phyloP scores from a whole-genome alignment of 345 rosid genomes.

The Murraya paniculata region DNA sequence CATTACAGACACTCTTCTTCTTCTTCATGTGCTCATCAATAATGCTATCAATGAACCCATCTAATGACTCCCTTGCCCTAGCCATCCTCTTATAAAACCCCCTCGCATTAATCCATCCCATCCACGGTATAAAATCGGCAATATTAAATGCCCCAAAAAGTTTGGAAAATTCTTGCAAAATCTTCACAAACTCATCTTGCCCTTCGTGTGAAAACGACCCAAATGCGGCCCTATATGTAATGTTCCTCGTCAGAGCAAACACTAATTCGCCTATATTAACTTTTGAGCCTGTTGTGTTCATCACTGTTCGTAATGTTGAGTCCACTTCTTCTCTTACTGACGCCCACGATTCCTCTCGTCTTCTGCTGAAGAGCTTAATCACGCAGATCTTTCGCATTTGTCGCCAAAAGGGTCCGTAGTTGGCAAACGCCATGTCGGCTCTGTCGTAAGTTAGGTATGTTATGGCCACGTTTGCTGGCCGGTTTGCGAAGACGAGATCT shows the following conservation, averaged over 20 bases:
- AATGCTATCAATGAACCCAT: constrained; percentile 67
- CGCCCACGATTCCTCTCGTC: constrained; percentile 85
- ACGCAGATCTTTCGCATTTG: constrained; percentile 90
- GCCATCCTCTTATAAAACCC: constrained; percentile 48
- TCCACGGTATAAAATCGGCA: constrained; percentile 74
- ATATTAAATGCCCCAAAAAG: constrained; percentile 84
- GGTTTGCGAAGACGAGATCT: constrained; percentile 62
- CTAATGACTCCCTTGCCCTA: constrained; percentile 60
- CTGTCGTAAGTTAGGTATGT: constrained; percentile 69
- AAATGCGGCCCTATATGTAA: constrained; percentile 81
- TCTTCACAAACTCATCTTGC: constrained; percentile 63
- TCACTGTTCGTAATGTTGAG: constrained; percentile 35
- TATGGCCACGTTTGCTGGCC: constrained; percentile 73
- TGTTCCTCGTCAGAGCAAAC: constrained; percentile 60
- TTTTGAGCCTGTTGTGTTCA: constrained; percentile 31
- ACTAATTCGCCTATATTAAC: constrained; percentile 72
- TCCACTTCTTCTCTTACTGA: constrained; percentile 80
- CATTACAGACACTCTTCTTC: constrained; percentile 9
- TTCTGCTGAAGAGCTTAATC: constrained; percentile 79
- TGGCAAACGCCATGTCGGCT: constrained; percentile 92
- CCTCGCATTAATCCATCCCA: constrained; percentile 54
- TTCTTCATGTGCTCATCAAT: constrained; percentile 68
- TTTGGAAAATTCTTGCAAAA: constrained; percentile 83
- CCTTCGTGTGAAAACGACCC: constrained; percentile 61
- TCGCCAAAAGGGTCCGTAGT: constrained; percentile 92